These are phyloP conservation scores for Sporothrix variecibatus DNA, from an alignment of 2,329 filamentous ascomycete species.

Conservation along the genomic window DNA sequence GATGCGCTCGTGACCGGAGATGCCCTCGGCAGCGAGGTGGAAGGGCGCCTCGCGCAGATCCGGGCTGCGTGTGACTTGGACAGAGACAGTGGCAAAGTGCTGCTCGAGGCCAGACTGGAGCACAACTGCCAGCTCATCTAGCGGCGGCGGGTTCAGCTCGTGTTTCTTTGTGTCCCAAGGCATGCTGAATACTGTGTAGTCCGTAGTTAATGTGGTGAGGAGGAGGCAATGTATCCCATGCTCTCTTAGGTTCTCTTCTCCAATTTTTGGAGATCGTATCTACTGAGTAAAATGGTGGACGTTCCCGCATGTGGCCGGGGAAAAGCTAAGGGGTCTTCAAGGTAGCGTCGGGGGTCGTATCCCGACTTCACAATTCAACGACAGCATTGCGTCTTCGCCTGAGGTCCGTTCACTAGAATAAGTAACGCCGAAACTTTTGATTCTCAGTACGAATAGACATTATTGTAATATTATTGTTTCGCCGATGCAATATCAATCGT, in stretches of 20 bases:
- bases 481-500: background rate
- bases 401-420: background rate
- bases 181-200: background rate
- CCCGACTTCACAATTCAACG: background rate
- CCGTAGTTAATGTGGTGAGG: background rate
- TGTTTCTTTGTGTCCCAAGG: background rate
- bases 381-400: constrained; percentile 7
- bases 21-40: constrained; percentile 42
- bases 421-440: background rate
- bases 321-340: background rate
- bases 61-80: constrained; percentile 30
- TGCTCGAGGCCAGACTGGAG: constrained; percentile 4
- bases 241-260: background rate
- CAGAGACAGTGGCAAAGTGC: constrained; percentile 12
- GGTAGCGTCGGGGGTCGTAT: background rate
- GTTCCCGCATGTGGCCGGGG: background rate
- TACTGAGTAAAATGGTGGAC: background rate
- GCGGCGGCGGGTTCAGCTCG: constrained; percentile 6
- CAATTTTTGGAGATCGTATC: background rate
- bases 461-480: background rate
- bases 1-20: constrained; percentile 44
- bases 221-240: background rate
- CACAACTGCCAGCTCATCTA: constrained; percentile 16
- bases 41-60: constrained; percentile 45
- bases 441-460: background rate